These are phyloP conservation scores for Pestalotiopsis sp. DNA, from an alignment of 2,329 filamentous ascomycete species.

Conservation along the genomic window DNA sequence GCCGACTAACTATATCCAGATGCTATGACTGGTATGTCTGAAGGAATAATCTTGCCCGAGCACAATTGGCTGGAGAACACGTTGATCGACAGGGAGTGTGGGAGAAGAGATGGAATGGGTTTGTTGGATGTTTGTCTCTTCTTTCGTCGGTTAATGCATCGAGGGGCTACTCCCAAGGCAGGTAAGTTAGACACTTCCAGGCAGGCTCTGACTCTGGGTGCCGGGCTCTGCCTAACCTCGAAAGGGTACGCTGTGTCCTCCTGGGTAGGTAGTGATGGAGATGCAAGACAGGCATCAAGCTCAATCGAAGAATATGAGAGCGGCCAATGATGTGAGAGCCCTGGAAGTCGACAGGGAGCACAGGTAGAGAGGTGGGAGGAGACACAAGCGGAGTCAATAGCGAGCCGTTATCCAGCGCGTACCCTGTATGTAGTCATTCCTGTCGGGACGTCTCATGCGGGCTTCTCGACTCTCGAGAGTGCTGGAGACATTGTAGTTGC, in stretches of 20 bases:
- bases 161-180: conserved; percentile 11
- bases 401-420: background rate
- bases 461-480: background rate
- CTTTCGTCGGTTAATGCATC: conserved; percentile 1
- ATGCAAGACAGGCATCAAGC: background rate
- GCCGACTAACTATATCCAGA: conserved; percentile 10
- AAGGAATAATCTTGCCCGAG: background rate
- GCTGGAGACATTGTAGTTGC: background rate
- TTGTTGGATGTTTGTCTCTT: conserved; percentile 1
- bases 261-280: background rate
- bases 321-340: background rate
- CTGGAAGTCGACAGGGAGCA: background rate
- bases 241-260: background rate
- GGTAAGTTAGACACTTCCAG: background rate
- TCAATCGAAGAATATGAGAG: background rate
- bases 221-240: background rate
- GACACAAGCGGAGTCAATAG: background rate
- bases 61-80: conserved; percentile 11
- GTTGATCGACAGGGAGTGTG: conserved; percentile 1
- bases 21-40: background rate
- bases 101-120: background rate
- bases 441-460: background rate
- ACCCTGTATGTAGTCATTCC: background rate
- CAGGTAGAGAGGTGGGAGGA: background rate
- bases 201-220: background rate